Evolutionary conservation across 805 yeast genomes (phyloP).

Genomic region (Wickerhamiella allomyrinae): DNA sequence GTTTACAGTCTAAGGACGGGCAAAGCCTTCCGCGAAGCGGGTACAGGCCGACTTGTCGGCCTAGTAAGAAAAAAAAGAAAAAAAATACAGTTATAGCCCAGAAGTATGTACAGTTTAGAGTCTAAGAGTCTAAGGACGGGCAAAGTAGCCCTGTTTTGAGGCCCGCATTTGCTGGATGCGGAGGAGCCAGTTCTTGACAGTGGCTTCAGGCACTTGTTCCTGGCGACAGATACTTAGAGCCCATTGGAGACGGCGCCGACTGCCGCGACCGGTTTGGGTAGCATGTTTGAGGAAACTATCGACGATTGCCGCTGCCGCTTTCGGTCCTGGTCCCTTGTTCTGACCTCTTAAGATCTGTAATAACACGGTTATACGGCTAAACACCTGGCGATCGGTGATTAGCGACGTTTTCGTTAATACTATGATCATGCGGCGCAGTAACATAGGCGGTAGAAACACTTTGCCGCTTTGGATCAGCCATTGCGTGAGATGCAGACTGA

Average conservation of each 20-base stretch:
- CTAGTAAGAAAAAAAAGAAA: too few species aligned
- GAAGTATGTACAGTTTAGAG: too few species aligned
- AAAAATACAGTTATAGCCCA: too few species aligned
- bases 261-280: constrained; percentile 14
- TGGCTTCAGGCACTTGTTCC: constrained; percentile 14
- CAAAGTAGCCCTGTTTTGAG: constrained; percentile 17
- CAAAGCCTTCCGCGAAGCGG: too few species aligned
- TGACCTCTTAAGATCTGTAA: constrained; percentile 11
- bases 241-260: constrained; percentile 19
- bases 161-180: constrained; percentile 15
- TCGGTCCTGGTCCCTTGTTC: constrained; percentile 4
- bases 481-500: constrained; percentile 10
- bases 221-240: constrained; percentile 19
- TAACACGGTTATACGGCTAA: constrained; percentile 14
- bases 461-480: constrained; percentile 16
- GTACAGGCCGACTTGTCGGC: too few species aligned
- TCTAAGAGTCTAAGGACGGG: too few species aligned
- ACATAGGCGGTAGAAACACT: constrained; percentile 9
- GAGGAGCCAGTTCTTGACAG: constrained; percentile 15
- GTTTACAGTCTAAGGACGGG: too few species aligned
- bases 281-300: constrained; percentile 18
- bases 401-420: constrained; percentile 12
- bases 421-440: constrained; percentile 16
- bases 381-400: constrained; percentile 17
- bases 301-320: constrained; percentile 16